Evolutionary conservation across 768 basidiomycete species (phyloP).

Genomic region (Cytidiella melzeri): DNA sequence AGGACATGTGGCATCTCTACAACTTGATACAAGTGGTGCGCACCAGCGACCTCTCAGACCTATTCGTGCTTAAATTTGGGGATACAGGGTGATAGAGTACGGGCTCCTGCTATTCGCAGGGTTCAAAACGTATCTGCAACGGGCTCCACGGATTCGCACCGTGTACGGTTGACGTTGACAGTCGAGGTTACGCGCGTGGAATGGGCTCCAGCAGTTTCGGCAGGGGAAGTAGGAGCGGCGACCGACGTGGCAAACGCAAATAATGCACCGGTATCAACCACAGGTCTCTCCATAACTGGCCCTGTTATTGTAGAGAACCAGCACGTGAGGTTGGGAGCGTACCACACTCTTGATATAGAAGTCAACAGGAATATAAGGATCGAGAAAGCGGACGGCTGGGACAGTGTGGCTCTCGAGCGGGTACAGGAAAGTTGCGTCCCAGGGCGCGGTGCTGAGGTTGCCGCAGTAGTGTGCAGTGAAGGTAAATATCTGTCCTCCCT

Average conservation of each 20-base stretch:
- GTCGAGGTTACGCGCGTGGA: conserved; percentile 72
- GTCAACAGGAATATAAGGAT: conserved; percentile 86
- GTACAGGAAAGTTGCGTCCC: conserved; percentile 86
- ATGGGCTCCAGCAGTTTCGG: conserved; percentile 66
- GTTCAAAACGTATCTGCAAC: conserved; percentile 88
- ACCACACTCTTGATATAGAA: conserved; percentile 92
- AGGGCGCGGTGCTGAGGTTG: conserved; percentile 95
- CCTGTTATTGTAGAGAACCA: conserved; percentile 81
- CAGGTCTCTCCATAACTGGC: conserved; percentile 81
- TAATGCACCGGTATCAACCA: conserved; percentile 31
- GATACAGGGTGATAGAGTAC: conserved; percentile 67
- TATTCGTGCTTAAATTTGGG: conserved; percentile 14
- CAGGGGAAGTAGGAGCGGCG: conserved; percentile 30
- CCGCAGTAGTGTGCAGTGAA: conserved; percentile 93
- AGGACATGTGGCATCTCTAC: conserved; percentile 99
- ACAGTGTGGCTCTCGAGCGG: conserved; percentile 76
- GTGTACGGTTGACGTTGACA: conserved; percentile 81
- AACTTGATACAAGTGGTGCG: conserved; percentile 81
- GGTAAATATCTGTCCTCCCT: conserved; percentile 31
- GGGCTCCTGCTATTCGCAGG: conserved; percentile 84
- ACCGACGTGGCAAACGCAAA: conserved; percentile 24
- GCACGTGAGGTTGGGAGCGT: conserved; percentile 88
- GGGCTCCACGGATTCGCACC: conserved; percentile 89
- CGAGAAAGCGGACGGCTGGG: conserved; percentile 86
- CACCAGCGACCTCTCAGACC: not conserved